A percentile compares a stretch with the other conserved stretches of the same genome.
Evolutionary conservation across 352 stramenopile species (phyloP).

Genomic region (Pythium diclinum): DNA sequence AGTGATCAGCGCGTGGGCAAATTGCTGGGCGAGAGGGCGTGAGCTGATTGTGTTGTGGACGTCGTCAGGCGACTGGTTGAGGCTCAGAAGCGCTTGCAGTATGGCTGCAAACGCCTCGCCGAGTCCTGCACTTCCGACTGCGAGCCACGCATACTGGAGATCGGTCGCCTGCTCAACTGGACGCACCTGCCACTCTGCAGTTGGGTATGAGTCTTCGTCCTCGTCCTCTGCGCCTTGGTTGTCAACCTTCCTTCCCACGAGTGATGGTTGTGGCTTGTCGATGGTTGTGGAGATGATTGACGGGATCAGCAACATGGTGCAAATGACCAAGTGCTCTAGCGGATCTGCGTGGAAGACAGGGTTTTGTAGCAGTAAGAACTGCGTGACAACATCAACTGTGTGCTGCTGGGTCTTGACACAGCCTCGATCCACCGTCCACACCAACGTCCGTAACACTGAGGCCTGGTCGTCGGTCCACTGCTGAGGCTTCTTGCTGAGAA

Average conservation of each 20-base stretch:
- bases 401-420: conserved; percentile 7
- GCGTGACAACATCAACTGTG: conserved; percentile 21
- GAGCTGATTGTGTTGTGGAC: not conserved
- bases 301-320: conserved; percentile 38
- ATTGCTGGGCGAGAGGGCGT: conserved; percentile 6
- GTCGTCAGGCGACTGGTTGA: not conserved
- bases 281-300: conserved; percentile 18
- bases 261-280: not conserved
- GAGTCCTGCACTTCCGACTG: conserved; percentile 2
- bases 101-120: not conserved
- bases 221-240: not conserved
- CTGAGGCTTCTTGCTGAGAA: conserved; percentile 43
- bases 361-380: conserved; percentile 30
- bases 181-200: not conserved
- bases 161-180: not conserved
- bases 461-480: conserved; percentile 43
- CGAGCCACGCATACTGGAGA: conserved; percentile 13
- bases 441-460: conserved; percentile 48
- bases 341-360: conserved; percentile 34
- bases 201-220: not conserved
- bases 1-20: conserved; percentile 17
- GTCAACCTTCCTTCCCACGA: not conserved
- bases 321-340: conserved; percentile 44
- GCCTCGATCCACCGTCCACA: conserved; percentile 29
- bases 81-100: not conserved